Evolutionary conservation across 2,329 filamentous ascomycete genomes (phyloP).

Genomic region (Fonsecaea multimorphosa): DNA sequence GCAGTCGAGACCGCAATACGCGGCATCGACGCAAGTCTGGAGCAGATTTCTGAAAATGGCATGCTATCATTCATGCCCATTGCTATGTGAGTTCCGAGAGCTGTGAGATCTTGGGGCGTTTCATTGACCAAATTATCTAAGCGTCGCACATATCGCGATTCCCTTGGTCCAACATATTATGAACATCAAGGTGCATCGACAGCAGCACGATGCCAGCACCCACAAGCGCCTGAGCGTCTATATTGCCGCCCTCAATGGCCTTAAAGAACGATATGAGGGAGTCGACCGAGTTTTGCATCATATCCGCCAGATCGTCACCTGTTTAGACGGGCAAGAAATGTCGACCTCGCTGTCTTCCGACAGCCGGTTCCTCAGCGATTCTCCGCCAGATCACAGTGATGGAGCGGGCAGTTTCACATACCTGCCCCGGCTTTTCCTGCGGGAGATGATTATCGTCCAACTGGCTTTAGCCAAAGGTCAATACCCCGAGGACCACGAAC

Average conservation of each 20-base stretch:
- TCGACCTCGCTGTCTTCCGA: neutral
- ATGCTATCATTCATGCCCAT: constrained; percentile 1
- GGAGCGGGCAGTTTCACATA: neutral
- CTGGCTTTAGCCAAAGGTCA: neutral
- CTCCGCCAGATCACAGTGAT: neutral
- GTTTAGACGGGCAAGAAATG: neutral
- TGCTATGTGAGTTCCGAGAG: neutral
- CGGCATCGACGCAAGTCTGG: neutral
- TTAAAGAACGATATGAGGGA: neutral
- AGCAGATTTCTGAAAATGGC: neutral
- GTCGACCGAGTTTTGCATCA: neutral
- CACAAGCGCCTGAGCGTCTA: neutral
- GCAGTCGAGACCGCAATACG: neutral
- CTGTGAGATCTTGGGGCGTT: neutral
- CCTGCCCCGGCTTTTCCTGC: neutral
- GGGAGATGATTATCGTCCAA: neutral
- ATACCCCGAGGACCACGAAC: neutral
- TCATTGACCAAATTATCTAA: neutral
- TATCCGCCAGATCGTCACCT: neutral
- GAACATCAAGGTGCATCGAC: neutral
- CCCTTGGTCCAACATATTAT: neutral
- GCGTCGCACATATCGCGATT: neutral
- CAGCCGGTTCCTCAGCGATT: neutral
- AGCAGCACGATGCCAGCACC: neutral
- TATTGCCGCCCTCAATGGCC: neutral